phyloP scores from a whole-genome alignment of 1,284 basidiomycete species.

The Pseudozyma flocculosa region DNA sequence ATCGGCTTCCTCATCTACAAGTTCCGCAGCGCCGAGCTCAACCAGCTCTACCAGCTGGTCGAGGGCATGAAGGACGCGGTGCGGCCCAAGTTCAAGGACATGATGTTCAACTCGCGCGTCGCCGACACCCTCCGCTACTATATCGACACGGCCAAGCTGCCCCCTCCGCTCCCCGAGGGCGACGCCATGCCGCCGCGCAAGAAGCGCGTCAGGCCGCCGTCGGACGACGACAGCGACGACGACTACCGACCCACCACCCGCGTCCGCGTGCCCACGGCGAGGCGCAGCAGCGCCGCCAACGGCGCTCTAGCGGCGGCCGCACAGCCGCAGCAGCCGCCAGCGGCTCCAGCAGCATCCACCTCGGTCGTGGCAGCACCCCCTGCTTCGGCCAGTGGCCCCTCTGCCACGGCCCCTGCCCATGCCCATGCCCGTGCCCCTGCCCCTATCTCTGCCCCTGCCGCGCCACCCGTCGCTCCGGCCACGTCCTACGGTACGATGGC shows the following conservation, averaged over 20 bases:
- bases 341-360: too few relatives aligned
- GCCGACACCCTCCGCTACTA: conserved; percentile 16
- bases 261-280: too few relatives aligned
- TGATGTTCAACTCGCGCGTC: conserved; percentile 23
- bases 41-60: conserved; percentile 23
- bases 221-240: conserved; percentile 8
- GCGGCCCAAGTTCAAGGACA: conserved; percentile 33
- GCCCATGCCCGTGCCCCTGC: too few relatives aligned
- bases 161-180: conserved; percentile 2
- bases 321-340: too few relatives aligned
- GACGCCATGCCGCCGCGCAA: conserved; percentile 2
- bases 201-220: not conserved
- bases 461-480: too few relatives aligned
- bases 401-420: too few relatives aligned
- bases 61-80: conserved; percentile 26
- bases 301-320: too few relatives aligned
- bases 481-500: too few relatives aligned
- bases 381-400: too few relatives aligned
- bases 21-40: conserved; percentile 14
- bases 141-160: conserved; percentile 10
- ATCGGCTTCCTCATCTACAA: conserved; percentile 26
- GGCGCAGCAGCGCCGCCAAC: too few relatives aligned
- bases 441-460: too few relatives aligned
- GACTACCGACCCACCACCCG: conserved; percentile 8
- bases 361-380: too few relatives aligned